Evolutionary conservation across 192 early-diverging fungal genomes (phyloP).

Genomic region (Coemansia sp.): DNA sequence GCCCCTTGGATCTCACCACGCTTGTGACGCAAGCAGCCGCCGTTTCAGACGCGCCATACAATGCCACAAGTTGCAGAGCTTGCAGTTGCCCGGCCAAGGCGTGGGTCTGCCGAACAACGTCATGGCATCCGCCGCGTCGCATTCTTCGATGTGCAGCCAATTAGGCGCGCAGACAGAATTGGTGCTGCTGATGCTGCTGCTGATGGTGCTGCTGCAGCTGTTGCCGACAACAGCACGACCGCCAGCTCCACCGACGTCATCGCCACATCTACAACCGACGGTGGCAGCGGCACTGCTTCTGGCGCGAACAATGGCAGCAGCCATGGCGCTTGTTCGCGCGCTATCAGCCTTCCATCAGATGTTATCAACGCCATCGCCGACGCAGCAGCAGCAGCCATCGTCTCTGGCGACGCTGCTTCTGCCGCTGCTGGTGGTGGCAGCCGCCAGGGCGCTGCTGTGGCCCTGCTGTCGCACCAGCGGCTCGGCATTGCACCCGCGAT

Average conservation of each 20-base stretch:
- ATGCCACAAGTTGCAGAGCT: no score
- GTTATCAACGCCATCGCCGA: constrained; percentile 31
- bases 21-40: no score
- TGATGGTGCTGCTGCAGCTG: constrained; percentile 1
- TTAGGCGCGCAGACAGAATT: background rate
- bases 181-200: constrained; percentile 4
- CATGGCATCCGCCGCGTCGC: background rate
- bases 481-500: constrained; percentile 16
- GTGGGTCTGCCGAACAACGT: background rate
- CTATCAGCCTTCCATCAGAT: constrained; percentile 35
- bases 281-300: background rate
- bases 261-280: no score
- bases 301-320: background rate
- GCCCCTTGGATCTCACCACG: no score
- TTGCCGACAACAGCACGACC: no score
- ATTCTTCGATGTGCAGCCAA: constrained; percentile 4
- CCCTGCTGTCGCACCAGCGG: background rate
- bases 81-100: no score
- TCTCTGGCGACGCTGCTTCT: constrained; percentile 2
- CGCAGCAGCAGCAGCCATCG: constrained; percentile 11
- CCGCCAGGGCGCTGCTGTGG: constrained; percentile 1
- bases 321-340: background rate
- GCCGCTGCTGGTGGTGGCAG: no score
- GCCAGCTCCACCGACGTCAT: no score
- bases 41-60: no score